Conservation (phyloP, 768 basidiomycete genomes). For the Brasilioporus rufonigricans region DNA sequence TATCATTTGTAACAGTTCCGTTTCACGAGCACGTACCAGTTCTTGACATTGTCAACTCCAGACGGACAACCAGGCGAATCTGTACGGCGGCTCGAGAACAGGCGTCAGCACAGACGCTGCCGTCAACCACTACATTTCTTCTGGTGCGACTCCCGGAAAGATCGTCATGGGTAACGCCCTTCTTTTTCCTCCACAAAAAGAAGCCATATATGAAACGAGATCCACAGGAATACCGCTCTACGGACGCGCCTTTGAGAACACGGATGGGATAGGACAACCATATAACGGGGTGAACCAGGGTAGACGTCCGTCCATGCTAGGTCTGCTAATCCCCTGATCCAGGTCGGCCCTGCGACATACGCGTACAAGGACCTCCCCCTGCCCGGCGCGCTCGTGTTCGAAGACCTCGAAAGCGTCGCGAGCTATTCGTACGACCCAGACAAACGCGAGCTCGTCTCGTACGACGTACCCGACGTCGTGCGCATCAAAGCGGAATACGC, state of each 20-base stretch:
- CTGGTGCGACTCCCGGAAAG: constrained; percentile 64
- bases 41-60: constrained; percentile 10
- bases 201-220: not conserved
- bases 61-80: constrained; percentile 59
- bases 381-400: constrained; percentile 55
- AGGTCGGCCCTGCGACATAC: constrained; percentile 73
- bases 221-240: constrained; percentile 71
- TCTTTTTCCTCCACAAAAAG: not conserved
- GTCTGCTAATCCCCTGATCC: constrained; percentile 1
- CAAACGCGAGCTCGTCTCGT: constrained; percentile 69
- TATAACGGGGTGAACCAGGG: constrained; percentile 56
- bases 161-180: constrained; percentile 55
- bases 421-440: constrained; percentile 73
- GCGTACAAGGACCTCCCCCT: constrained; percentile 75
- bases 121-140: constrained; percentile 53
- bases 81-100: constrained; percentile 64
- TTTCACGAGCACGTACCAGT: not conserved
- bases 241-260: constrained; percentile 74
- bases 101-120: constrained; percentile 67
- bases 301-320: not conserved
- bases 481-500: constrained; percentile 69
- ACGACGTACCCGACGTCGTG: constrained; percentile 72
- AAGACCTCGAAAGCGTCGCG: constrained; percentile 68
- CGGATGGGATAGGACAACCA: constrained; percentile 60
- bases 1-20: constrained; percentile 48